phyloP scores from a whole-genome alignment of 169 alveolate genomes.

The Cryptosporidium meleagridis region DNA sequence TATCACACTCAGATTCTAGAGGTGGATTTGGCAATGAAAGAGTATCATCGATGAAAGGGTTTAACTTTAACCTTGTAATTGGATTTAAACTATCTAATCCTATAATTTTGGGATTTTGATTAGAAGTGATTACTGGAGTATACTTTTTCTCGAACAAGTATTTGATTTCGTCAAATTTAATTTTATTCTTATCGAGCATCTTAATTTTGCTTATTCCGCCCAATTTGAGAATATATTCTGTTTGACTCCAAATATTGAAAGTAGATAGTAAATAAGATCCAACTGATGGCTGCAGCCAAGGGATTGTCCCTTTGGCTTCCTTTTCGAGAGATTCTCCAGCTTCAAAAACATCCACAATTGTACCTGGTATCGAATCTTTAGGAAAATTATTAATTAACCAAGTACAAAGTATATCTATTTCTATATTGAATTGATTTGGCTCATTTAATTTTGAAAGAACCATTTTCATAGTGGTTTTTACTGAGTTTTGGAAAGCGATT shows the following conservation, averaged over 20 bases:
- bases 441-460: conserved; percentile 35
- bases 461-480: conserved; percentile 23
- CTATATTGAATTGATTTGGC: background rate
- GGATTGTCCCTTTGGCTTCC: background rate
- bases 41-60: conserved; percentile 52
- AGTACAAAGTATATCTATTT: conserved; percentile 7
- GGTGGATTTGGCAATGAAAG: conserved; percentile 27
- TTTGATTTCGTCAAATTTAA: conserved; percentile 11
- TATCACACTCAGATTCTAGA: conserved; percentile 18
- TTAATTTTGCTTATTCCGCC: conserved; percentile 22
- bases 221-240: conserved; percentile 24
- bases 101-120: conserved; percentile 32
- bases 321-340: conserved; percentile 28
- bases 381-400: conserved; percentile 32
- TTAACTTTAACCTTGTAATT: conserved; percentile 25
- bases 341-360: background rate
- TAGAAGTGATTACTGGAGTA: background rate
- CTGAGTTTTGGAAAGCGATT: conserved; percentile 61
- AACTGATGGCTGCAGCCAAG: conserved; percentile 42
- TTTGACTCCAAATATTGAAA: conserved; percentile 54
- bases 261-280: conserved; percentile 35
- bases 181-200: conserved; percentile 2
- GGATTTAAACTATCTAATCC: conserved; percentile 2
- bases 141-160: conserved; percentile 16
- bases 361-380: background rate